phyloP scores from a whole-genome alignment of 108 stramenopile species.

The Chaetoceros tenuissimus region DNA sequence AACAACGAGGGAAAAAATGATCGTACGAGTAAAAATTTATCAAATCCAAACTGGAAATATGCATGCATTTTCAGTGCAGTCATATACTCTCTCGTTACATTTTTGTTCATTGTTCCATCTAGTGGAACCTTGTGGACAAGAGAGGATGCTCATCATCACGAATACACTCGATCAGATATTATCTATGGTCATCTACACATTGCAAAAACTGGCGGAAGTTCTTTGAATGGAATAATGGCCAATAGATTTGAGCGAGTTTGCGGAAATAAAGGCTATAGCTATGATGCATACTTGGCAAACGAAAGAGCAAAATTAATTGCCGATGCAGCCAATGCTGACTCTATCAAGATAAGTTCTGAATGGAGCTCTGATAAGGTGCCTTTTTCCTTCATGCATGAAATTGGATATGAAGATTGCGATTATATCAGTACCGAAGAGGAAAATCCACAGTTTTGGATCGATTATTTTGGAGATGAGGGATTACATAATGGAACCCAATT shows the following conservation, averaged over 20 bases:
- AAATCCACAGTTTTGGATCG: background rate
- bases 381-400: constrained; percentile 7
- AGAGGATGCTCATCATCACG: no score
- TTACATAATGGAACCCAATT: constrained; percentile 3
- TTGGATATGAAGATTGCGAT: constrained; percentile 28
- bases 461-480: no score
- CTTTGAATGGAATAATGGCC: constrained; percentile 16
- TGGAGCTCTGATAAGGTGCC: background rate
- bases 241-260: constrained; percentile 19
- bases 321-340: background rate
- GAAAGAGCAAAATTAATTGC: background rate
- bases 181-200: background rate
- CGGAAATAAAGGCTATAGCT: constrained; percentile 25
- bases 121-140: no score
- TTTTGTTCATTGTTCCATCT: no score
- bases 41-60: no score
- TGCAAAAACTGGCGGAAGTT: constrained; percentile 14
- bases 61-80: no score
- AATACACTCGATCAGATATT: background rate
- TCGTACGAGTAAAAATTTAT: no score
- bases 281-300: constrained; percentile 8
- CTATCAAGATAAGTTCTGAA: no score
- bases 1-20: no score
- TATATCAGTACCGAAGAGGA: constrained; percentile 13
- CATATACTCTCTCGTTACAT: no score